These are phyloP conservation scores for Suhomyces sp. DNA, from an alignment of 805 yeast species.

Conservation along the genomic window DNA sequence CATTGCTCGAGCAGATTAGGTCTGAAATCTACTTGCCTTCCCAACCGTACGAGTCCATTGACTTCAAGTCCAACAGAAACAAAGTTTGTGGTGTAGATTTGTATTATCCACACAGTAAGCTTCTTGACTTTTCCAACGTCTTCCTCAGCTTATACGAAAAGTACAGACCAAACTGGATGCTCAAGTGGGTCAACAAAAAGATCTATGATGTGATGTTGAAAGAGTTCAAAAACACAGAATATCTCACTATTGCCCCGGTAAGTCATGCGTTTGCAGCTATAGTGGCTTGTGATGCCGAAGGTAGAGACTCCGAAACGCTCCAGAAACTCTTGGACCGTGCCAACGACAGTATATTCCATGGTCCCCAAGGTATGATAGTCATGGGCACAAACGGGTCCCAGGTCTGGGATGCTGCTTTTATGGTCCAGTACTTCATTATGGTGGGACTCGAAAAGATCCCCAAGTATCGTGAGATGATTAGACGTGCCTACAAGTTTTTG, in stretches of 20 bases:
- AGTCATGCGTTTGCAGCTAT: conserved; percentile 80
- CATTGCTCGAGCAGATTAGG: conserved; percentile 64
- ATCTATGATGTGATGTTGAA: conserved; percentile 65
- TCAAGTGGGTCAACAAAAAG: conserved; percentile 46
- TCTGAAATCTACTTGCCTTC: conserved; percentile 62
- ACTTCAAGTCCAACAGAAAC: conserved; percentile 71
- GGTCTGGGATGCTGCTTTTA: conserved; percentile 95
- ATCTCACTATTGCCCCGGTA: conserved; percentile 90
- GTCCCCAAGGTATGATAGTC: conserved; percentile 86
- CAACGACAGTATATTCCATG: conserved; percentile 76
- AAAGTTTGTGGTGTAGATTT: conserved; percentile 88
- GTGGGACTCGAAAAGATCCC: conserved; percentile 76
- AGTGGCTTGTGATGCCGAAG: conserved; percentile 68
- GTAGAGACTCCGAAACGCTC: conserved; percentile 61
- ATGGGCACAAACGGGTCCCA: conserved; percentile 98
- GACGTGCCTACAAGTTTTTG: conserved; percentile 66
- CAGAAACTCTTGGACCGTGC: conserved; percentile 53
- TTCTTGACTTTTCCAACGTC: conserved; percentile 62
- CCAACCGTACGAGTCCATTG: conserved; percentile 60
- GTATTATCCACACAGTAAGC: conserved; percentile 83
- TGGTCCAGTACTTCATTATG: conserved; percentile 73
- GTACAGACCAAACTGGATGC: conserved; percentile 74
- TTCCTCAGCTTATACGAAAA: conserved; percentile 63
- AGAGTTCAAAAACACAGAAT: conserved; percentile 75
- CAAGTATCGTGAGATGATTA: conserved; percentile 61